Conservation (phyloP, 2,329 filamentous ascomycete species). For the Pleurostoma richardsiae region DNA sequence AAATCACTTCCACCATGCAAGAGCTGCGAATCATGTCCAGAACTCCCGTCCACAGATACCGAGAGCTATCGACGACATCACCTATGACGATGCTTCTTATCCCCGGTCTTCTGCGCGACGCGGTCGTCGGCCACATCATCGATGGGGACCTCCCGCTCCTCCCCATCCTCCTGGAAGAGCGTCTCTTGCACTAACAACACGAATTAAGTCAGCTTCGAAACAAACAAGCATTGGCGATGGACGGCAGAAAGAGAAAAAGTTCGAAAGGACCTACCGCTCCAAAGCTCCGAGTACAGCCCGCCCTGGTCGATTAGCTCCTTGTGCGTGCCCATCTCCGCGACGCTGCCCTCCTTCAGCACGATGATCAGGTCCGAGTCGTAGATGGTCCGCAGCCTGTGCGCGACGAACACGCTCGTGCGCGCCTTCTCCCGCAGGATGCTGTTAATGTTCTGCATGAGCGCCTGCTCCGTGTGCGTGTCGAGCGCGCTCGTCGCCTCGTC, state of each 20-base stretch:
- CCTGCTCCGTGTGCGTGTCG: slow-evolving; percentile 90
- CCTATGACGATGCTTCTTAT: neutral
- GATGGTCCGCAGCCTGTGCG: slow-evolving; percentile 87
- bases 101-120: neutral
- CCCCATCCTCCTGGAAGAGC: slow-evolving; percentile 44
- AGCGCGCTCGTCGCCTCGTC: slow-evolving; percentile 91
- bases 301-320: slow-evolving; percentile 72
- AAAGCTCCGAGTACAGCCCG: slow-evolving; percentile 83
- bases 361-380: slow-evolving; percentile 92
- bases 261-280: slow-evolving; percentile 65
- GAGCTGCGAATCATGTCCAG: too few relatives aligned
- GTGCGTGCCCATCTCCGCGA: slow-evolving; percentile 89
- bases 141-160: slow-evolving; percentile 18
- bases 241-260: neutral
- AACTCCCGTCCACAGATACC: too few relatives aligned
- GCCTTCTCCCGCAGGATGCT: slow-evolving; percentile 82
- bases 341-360: slow-evolving; percentile 75
- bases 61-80: too few relatives aligned
- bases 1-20: too few relatives aligned
- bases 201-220: slow-evolving; percentile 10
- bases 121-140: neutral
- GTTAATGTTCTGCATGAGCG: slow-evolving; percentile 87
- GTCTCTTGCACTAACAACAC: slow-evolving; percentile 54
- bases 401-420: slow-evolving; percentile 90
- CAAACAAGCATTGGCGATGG: neutral